These are phyloP conservation scores for Pythium monospermum DNA, from an alignment of 352 stramenopile species.

Conservation along the genomic window DNA sequence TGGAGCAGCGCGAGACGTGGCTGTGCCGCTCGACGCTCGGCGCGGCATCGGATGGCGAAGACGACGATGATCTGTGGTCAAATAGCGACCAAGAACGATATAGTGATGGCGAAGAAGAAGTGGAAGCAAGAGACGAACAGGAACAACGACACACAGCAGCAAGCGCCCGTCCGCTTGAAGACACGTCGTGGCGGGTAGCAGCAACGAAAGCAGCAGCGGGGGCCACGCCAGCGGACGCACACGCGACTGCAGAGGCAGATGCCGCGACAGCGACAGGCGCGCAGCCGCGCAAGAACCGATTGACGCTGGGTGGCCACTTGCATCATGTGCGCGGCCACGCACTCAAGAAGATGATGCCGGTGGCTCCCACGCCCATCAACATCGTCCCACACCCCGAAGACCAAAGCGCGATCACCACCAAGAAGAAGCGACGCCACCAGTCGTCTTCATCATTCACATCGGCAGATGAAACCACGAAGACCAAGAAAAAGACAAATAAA, in stretches of 20 bases:
- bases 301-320: neutral
- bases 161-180: no score
- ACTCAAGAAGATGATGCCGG: constrained; percentile 9
- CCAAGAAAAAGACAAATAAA: constrained; percentile 7
- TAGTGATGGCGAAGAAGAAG: constrained; percentile 1
- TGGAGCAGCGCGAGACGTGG: constrained; percentile 52
- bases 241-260: neutral
- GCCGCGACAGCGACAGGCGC: neutral
- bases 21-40: constrained; percentile 53
- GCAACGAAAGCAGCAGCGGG: neutral
- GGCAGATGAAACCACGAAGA: neutral
- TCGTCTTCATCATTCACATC: neutral
- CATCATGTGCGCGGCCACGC: constrained; percentile 2
- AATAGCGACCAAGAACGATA: constrained; percentile 3
- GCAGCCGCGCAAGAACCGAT: no score
- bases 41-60: constrained; percentile 23
- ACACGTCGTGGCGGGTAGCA: neutral
- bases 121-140: no score
- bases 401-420: neutral
- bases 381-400: no score
- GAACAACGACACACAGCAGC: neutral
- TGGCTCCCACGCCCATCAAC: constrained; percentile 2
- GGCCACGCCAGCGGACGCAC: neutral
- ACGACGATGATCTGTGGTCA: constrained; percentile 25
- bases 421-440: neutral